Conservation (phyloP, 83 land plant species). For the Picea mariana region DNA sequence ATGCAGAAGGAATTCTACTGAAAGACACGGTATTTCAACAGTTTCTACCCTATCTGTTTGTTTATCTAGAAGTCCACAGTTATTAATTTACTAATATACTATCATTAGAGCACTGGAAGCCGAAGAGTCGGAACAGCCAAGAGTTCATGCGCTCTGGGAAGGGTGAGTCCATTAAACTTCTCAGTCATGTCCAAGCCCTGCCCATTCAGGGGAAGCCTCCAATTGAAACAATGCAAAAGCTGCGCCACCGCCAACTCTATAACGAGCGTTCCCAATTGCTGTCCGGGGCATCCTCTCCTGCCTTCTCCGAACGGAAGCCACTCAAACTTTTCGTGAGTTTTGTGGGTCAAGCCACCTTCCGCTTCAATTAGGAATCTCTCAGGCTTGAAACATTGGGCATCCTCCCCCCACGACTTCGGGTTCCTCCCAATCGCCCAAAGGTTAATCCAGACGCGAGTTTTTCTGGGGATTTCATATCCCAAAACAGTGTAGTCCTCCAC, state of each 20-base stretch:
- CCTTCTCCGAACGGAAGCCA: neutral
- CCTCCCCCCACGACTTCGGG: neutral
- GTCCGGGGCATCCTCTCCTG: conserved; percentile 1
- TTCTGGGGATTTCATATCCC: neutral
- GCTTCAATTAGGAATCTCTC: neutral
- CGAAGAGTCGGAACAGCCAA: no score
- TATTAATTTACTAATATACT: no score
- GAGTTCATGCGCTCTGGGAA: no score
- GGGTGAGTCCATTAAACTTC: no score
- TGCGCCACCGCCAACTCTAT: neutral
- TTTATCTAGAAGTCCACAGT: no score
- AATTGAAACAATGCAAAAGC: neutral
- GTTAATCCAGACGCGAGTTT: neutral
- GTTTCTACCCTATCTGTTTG: no score
- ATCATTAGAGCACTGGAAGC: no score
- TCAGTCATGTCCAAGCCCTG: no score
- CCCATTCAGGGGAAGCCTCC: no score
- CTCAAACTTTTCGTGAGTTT: neutral
- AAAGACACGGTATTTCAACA: no score
- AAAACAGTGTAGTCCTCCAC: neutral
- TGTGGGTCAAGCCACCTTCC: neutral
- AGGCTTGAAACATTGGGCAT: neutral
- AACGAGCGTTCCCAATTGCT: neutral
- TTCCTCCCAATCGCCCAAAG: no score
- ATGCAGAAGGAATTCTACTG: no score